Evolutionary conservation across 1,284 basidiomycete genomes (phyloP), one percentile per base, ranked within the genome.

Genomic region (Malassezia sp.): DNA sequence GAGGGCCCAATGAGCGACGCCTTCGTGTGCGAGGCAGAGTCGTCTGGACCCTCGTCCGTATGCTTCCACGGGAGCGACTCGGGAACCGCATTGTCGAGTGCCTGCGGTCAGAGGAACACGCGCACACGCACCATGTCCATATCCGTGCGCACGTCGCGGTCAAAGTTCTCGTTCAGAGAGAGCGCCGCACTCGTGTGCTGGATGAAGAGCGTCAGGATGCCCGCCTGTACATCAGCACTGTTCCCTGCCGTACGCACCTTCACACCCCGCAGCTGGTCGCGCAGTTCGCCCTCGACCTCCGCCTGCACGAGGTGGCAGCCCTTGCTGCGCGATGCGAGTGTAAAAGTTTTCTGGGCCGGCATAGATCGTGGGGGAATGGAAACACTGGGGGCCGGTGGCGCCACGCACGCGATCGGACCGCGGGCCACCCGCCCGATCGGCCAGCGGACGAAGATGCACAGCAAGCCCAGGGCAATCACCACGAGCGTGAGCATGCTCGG

Each of bases 281-380:
- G 61, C 33, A 82, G 17, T 24, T 50, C 48, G 14, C 37, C 23
- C 37, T 50, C 59, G 12, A 95, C 76, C 61, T 87, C 83, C 36
- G 82, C 75, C 6, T 87, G 90, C 33, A 95, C 77, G n/a, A 93
- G 77, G 73, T 93, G 82, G 62, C 85, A 86, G 23, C 53, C 75
- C 67, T 75, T 76, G 54, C 57, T 64, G 42, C 68, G 61, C 14
- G 69, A 62, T 8, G 71, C 60, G 5, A 75, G 64, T 6, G 78
- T 78, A 70, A 93, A 89, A 6, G 81, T 82, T 71, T 82, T 88
- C 70, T 93, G 89, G 85, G 87, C 91, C 46, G 81, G 84, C 88
- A 93, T 89, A 8, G n/a, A 29, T 35, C 34, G 38, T 36, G 35
- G 40, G 33, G 32, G 32, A n/a, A n/a, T 5, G 6, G 17, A 34